These are phyloP conservation scores for Trichophyton schoenleinii DNA, from an alignment of 2,329 filamentous ascomycete species.

Conservation along the genomic window DNA sequence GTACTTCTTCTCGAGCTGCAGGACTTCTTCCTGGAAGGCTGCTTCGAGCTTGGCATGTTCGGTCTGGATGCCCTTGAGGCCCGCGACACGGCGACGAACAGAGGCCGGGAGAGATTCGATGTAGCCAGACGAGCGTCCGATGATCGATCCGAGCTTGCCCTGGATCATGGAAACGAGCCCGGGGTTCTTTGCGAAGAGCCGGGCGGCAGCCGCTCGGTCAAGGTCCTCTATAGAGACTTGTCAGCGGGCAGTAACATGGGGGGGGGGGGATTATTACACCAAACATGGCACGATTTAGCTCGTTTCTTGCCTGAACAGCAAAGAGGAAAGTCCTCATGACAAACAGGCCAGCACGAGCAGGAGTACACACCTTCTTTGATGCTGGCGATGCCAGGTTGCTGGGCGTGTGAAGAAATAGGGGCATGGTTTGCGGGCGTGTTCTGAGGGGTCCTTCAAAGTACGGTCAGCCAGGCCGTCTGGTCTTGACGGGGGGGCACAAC, in stretches of 20 bases:
- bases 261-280: neutral
- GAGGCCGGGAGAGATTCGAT: conserved; percentile 85
- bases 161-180: conserved; percentile 95
- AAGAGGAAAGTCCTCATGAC: neutral
- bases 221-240: conserved; percentile 58
- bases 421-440: conserved; percentile 94
- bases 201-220: conserved; percentile 74
- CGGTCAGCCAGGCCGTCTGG: conserved; percentile 17
- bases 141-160: conserved; percentile 82
- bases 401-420: conserved; percentile 92
- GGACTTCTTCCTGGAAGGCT: conserved; percentile 95
- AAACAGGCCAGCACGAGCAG: neutral
- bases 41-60: conserved; percentile 97
- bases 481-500: conserved; percentile 11
- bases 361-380: conserved; percentile 81
- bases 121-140: conserved; percentile 92
- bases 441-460: conserved; percentile 67
- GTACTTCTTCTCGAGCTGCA: conserved; percentile 98
- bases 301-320: neutral
- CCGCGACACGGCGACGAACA: conserved; percentile 85
- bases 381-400: conserved; percentile 83
- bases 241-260: neutral
- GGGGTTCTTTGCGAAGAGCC: conserved; percentile 91
- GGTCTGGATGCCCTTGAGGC: conserved; percentile 95
- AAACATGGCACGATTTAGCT: neutral